Base-by-base conservation (phyloP, 805 yeast species). In the Metschnikowia matae region DNA sequence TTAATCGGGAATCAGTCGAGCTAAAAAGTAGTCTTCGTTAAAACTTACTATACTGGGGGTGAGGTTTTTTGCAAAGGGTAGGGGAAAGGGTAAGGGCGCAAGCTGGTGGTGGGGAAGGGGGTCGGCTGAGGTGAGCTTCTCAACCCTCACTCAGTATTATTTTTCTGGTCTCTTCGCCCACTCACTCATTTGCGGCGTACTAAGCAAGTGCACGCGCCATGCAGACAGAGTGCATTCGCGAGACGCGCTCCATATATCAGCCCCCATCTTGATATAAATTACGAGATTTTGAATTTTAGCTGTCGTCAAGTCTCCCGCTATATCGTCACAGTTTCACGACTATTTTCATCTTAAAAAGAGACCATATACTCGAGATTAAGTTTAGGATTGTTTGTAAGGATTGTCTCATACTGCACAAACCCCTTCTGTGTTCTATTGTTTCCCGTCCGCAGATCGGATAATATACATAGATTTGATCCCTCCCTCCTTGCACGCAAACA, bases 151-250 rank as follows among this genome's bases (percentile, higher is more conserved):
- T 26, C 29, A 0, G 5, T 8, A 26, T 26, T 26, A n/a, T 26
- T 26, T 26, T 26, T 26, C 26, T 26, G 29, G 29, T 26, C 29
- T 26, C 29, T 26, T 3, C 29, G 29, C 29, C 29, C 29, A 26
- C 10, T 26, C 29, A 26, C 29, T 26, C 29, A 26, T 26, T 26
- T 26, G 29, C 29, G 29, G 29, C 29, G 29, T 26, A 36, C 39
- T 10, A 17, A 10, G 21, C 14, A 11, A 36, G 44, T 29, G 45
- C 23, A 11, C 37, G 18, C 37, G 46, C 31, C 39, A 34, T 34
- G 46, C 46, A 33, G 38, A 23, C 18, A 34, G 29, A 26, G 31
- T 44, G 40, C 46, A 7, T 34, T 44, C 40, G 40, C 40, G 46
- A 35, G 46, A 35, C 40, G 46, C 46, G 46, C 39, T 26, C 18